phyloP scores from a whole-genome alignment of 352 stramenopile genomes.

The Globisporangium nodosum region DNA sequence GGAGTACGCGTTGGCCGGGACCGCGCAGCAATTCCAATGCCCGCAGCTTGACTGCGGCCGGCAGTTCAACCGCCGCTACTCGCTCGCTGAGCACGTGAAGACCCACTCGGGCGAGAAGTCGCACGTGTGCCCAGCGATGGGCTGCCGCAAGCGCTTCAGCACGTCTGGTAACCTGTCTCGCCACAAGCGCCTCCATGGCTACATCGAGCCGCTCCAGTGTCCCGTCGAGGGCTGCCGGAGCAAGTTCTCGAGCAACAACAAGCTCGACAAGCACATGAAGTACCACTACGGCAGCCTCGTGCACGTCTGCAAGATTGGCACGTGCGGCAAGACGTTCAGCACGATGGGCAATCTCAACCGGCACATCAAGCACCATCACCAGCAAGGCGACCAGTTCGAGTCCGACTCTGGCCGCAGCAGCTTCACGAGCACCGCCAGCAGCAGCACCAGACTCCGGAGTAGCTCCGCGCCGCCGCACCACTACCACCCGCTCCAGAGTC shows the following conservation, averaged over 20 bases:
- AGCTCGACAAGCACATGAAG: conserved; percentile 48
- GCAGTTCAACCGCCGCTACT: conserved; percentile 9
- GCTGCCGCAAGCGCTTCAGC: conserved; percentile 44
- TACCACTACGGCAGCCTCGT: conserved; percentile 35
- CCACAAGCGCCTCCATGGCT: conserved; percentile 46
- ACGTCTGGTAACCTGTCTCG: conserved; percentile 52
- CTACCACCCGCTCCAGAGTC: conserved; percentile 7
- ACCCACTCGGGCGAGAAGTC: conserved; percentile 44
- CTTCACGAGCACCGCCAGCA: not conserved
- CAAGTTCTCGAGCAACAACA: conserved; percentile 35
- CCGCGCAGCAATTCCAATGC: not conserved
- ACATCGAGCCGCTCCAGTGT: conserved; percentile 31
- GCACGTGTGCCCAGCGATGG: conserved; percentile 28
- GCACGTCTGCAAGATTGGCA: conserved; percentile 33
- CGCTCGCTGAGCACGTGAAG: conserved; percentile 40
- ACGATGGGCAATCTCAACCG: conserved; percentile 52
- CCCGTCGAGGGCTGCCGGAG: conserved; percentile 31
- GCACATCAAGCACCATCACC: conserved; percentile 40
- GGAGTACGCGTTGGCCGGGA: not conserved
- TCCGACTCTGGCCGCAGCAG: not conserved
- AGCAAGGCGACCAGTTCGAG: not conserved
- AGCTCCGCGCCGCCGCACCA: not conserved
- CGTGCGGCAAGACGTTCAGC: conserved; percentile 56
- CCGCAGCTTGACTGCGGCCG: not conserved
- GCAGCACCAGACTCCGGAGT: not conserved